These are phyloP conservation scores for Metschnikowia peoriensis DNA, from an alignment of 805 yeast genomes.

Conservation along the genomic window DNA sequence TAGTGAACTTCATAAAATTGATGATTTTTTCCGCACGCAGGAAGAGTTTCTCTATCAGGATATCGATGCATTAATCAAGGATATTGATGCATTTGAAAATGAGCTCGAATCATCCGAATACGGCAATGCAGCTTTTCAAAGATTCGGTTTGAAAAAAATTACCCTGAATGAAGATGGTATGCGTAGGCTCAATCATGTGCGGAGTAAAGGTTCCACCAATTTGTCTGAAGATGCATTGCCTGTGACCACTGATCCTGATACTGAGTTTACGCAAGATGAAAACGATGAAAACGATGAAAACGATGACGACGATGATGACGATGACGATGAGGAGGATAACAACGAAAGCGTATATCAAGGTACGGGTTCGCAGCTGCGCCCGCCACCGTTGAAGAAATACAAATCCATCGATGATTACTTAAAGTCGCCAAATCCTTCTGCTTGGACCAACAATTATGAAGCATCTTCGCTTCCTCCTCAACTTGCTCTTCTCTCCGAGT, in stretches of 20 bases:
- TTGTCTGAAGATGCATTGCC: conserved; percentile 19
- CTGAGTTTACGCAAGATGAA: conserved; percentile 31
- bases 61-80: conserved; percentile 57
- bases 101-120: conserved; percentile 20
- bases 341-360: conserved; percentile 8
- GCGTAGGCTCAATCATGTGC: conserved; percentile 1
- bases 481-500: conserved; percentile 36
- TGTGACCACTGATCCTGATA: conserved; percentile 32
- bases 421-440: conserved; percentile 34
- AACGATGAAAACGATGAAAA: conserved; percentile 12
- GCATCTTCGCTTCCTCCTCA: conserved; percentile 18
- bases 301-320: conserved; percentile 12
- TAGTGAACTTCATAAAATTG: conserved; percentile 72
- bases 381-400: conserved; percentile 13
- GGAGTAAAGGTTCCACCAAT: conserved; percentile 17
- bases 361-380: background rate
- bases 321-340: conserved; percentile 8
- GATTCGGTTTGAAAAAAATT: conserved; percentile 8
- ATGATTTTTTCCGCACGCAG: conserved; percentile 66
- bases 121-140: conserved; percentile 8
- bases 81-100: conserved; percentile 59
- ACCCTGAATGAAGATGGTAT: conserved; percentile 4
- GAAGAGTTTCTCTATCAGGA: conserved; percentile 56
- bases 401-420: conserved; percentile 36
- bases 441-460: conserved; percentile 16